A percentile compares a stretch with the other conserved stretches of the same genome.
Conservation (phyloP, 2,329 filamentous ascomycete species). For the Claviceps citrina region DNA sequence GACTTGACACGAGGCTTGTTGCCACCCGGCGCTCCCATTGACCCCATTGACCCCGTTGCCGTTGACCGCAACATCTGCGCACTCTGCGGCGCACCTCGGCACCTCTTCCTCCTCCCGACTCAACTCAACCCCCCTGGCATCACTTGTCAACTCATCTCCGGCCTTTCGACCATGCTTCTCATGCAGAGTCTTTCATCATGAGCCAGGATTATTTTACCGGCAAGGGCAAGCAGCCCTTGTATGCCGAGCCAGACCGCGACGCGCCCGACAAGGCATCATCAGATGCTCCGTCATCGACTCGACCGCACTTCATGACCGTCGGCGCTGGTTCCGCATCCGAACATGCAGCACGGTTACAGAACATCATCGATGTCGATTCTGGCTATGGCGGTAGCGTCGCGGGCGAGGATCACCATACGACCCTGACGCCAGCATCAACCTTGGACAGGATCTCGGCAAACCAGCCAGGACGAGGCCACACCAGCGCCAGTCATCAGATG, state of each 20-base stretch:
- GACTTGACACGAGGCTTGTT: neutral
- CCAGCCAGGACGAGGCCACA: conserved; percentile 35
- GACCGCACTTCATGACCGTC: conserved; percentile 71
- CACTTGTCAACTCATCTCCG: neutral
- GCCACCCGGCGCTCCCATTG: neutral
- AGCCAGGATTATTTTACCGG: conserved; percentile 42
- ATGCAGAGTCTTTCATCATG: conserved; percentile 28
- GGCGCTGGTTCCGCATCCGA: conserved; percentile 69
- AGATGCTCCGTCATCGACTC: conserved; percentile 15
- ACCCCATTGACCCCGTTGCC: too few relatives aligned
- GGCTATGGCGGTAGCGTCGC: conserved; percentile 75
- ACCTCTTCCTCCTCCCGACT: neutral
- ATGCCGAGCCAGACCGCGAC: conserved; percentile 17
- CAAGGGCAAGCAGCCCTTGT: conserved; percentile 35
- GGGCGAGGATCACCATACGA: conserved; percentile 39
- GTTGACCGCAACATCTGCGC: neutral
- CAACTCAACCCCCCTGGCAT: neutral
- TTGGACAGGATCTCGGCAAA: conserved; percentile 29
- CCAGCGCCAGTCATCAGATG: conserved; percentile 78
- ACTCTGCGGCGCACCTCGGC: neutral
- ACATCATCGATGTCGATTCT: conserved; percentile 72
- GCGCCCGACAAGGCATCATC: conserved; percentile 11
- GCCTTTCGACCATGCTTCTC: conserved; percentile 20
- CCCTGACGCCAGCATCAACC: conserved; percentile 2
- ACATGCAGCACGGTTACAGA: conserved; percentile 65